Base-by-base conservation (phyloP, 148 eudicot genomes). In the Camellia lanceoleosa region DNA sequence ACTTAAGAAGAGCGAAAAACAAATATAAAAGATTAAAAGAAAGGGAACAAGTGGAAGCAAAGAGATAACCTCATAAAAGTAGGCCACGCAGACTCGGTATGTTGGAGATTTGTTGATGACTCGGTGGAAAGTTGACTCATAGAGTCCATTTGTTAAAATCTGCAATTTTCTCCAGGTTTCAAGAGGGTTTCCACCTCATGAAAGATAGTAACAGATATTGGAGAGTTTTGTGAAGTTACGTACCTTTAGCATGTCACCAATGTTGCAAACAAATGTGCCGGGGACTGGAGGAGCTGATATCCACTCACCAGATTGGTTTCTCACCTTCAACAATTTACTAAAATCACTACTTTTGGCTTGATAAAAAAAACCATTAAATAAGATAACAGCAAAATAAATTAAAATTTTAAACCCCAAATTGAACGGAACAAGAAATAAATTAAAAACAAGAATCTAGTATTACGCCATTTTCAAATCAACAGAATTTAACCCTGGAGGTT, bases 191-290 rank as follows among this genome's bases (percentile, higher is more conserved):
- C 30, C 54, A 64, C 18, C 20, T 20, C 49, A 46, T 54, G 73
- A 3, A 70, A 55, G 52, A 42, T 41, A 46, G 18, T 20, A 62
- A 14, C 15, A 60, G 41, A 58, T 23, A 56, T 47, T 58, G 83
- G 56, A 71, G 44, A 78, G 52, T 55, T 64, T 8, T 16, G 71
- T 19, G 38, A 83, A 77, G 56, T 71, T 60, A 56, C 19, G 12
- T 80, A 96, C 99, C 99, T 96, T 93, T 11, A 96, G 82, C 99
- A 96, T 96, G 84, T 96, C 95, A 16, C 98, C 97, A 13, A 93
- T 94, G 68, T 96, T 96, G 89, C 99, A 94, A 65, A 96, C 94
- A 82, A 96, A 96, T 80, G 99, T 86, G 71, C 97, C 98, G 7
- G 97, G 97, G 78, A 96, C 84, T 9, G 99, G 95, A 59, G 88